These are phyloP conservation scores for Aurinia saxatilis DNA, from an alignment of 345 rosid genomes.

Conservation along the genomic window DNA sequence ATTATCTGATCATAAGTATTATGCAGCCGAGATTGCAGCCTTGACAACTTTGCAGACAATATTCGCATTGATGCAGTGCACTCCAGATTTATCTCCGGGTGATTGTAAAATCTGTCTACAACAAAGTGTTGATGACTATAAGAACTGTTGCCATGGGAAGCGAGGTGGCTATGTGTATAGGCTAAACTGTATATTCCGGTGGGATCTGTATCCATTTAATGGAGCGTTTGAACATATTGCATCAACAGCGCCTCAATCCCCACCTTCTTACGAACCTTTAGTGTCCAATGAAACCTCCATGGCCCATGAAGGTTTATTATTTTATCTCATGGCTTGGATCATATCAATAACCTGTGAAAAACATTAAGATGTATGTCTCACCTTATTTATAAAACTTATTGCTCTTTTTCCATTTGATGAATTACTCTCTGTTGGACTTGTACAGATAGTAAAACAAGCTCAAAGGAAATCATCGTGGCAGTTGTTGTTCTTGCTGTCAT, in stretches of 20 bases:
- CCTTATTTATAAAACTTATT: no score
- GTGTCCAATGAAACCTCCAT: not conserved
- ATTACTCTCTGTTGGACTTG: not conserved
- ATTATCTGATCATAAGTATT: no score
- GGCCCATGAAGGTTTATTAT: not conserved
- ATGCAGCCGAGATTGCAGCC: no score
- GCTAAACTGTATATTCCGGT: constrained; percentile 20
- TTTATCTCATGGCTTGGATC: no score
- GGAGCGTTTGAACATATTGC: not conserved
- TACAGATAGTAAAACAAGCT: constrained; percentile 8
- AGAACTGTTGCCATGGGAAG: not conserved
- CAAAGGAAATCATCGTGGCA: not conserved
- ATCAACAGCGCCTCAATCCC: not conserved
- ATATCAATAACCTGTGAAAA: not conserved
- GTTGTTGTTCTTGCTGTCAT: not conserved
- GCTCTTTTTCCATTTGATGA: not conserved
- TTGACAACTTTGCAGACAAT: no score
- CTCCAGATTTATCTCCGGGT: no score
- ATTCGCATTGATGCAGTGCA: no score
- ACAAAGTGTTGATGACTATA: not conserved
- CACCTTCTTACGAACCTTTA: not conserved
- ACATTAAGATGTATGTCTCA: no score
- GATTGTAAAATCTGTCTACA: no score
- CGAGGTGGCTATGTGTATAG: not conserved
- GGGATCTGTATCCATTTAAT: constrained; percentile 18